Evolutionary conservation across 495 filamentous ascomycete genomes (phyloP).

Genomic region (Hyaloscypha finlandica): DNA sequence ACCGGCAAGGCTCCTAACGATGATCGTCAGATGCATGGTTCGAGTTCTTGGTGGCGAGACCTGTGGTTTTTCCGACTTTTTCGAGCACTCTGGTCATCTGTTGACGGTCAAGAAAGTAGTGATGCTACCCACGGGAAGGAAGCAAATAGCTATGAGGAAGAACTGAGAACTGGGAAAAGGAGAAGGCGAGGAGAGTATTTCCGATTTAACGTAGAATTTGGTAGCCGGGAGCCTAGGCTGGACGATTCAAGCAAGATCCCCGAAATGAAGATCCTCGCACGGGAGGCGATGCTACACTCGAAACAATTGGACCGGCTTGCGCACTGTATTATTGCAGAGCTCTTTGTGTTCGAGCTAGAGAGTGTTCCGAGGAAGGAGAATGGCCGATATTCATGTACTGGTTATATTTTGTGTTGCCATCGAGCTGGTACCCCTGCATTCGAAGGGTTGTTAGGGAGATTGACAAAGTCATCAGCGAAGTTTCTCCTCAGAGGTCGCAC

Average conservation of each 20-base stretch:
- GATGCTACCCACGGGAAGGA: slow-evolving; percentile 15
- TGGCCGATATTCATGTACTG: slow-evolving; percentile 13
- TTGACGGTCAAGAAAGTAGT: slow-evolving; percentile 29
- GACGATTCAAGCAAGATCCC: slow-evolving; percentile 30
- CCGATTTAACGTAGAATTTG: slow-evolving; percentile 32
- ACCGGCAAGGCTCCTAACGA: slow-evolving; percentile 29
- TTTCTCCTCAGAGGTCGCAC: slow-evolving; percentile 20
- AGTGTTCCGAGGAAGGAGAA: slow-evolving; percentile 14
- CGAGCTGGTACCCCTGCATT: slow-evolving; percentile 14
- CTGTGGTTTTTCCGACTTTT: slow-evolving; percentile 31
- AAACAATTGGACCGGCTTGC: slow-evolving; percentile 18
- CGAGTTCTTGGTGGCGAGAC: slow-evolving; percentile 23
- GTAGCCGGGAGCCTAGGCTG: slow-evolving; percentile 24
- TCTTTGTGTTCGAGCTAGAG: slow-evolving; percentile 21
- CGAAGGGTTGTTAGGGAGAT: slow-evolving; percentile 4
- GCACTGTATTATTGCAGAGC: slow-evolving; percentile 17
- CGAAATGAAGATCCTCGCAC: slow-evolving; percentile 10
- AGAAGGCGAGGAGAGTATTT: slow-evolving; percentile 26
- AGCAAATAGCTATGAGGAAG: slow-evolving; percentile 6
- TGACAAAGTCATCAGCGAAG: slow-evolving; percentile 12
- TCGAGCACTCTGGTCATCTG: slow-evolving; percentile 31
- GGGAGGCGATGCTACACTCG: slow-evolving; percentile 5
- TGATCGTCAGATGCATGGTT: slow-evolving; percentile 12
- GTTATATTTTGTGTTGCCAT: slow-evolving; percentile 13
- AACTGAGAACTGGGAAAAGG: background rate